Evolutionary conservation across 1,284 basidiomycete genomes (phyloP).

Genomic region (Rhodotorula sp.): DNA sequence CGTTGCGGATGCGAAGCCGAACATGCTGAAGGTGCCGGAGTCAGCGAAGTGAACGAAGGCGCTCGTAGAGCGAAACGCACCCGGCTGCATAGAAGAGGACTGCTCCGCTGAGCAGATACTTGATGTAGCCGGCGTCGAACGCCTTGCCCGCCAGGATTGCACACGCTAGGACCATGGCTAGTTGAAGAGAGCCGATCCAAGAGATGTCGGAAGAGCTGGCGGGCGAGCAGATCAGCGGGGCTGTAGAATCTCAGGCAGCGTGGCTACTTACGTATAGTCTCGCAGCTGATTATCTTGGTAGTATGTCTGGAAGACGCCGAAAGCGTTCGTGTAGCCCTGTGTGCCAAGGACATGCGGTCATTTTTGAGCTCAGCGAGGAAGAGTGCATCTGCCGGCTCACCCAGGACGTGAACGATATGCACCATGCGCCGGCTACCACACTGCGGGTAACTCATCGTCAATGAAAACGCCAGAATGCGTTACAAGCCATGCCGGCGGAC

Average conservation of each 20-base stretch:
- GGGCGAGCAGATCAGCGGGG: background rate
- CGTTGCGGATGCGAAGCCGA: slow-evolving; percentile 31
- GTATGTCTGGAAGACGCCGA: slow-evolving; percentile 40
- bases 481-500: background rate
- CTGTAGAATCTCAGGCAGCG: background rate
- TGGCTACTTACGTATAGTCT: slow-evolving; percentile 11
- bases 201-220: slow-evolving; percentile 22
- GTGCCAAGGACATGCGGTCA: background rate
- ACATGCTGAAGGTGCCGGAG: slow-evolving; percentile 15
- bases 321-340: slow-evolving; percentile 31
- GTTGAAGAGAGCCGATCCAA: slow-evolving; percentile 39
- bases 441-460: background rate
- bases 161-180: slow-evolving; percentile 29
- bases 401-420: slow-evolving; percentile 36
- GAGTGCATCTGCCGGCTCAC: background rate
- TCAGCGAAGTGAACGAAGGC: background rate
- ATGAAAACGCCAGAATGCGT: background rate
- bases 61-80: slow-evolving; percentile 7
- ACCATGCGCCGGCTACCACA: slow-evolving; percentile 38
- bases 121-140: slow-evolving; percentile 43
- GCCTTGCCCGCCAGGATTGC: slow-evolving; percentile 37
- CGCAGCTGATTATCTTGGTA: slow-evolving; percentile 35
- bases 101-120: slow-evolving; percentile 29
- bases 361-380: too few species aligned
- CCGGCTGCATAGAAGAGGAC: slow-evolving; percentile 34